phyloP scores from a whole-genome alignment of 306 rosid species.

The Sechiopsis laciniata region DNA sequence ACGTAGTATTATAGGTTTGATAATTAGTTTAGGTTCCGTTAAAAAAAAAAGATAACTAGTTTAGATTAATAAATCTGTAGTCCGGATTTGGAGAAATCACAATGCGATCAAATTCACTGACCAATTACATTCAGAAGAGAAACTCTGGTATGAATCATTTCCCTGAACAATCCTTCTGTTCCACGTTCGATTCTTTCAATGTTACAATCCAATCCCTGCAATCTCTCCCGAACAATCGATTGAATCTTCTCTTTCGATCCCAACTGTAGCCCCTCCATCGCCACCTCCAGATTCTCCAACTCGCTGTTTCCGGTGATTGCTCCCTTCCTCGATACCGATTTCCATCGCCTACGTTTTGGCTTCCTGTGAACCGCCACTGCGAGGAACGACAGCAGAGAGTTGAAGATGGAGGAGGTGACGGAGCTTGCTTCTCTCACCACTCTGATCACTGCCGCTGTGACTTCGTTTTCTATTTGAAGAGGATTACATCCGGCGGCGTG shows the following conservation, averaged over 20 bases:
- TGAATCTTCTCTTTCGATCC: constrained; percentile 36
- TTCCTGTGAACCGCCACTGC: constrained; percentile 38
- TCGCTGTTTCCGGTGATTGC: constrained; percentile 27
- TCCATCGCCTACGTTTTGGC: constrained; percentile 52
- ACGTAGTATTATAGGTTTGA: background rate
- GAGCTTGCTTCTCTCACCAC: constrained; percentile 55
- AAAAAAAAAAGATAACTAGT: no score
- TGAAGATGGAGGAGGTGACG: constrained; percentile 41
- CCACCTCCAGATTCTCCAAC: constrained; percentile 45
- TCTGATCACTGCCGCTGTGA: constrained; percentile 39
- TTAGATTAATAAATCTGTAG: no score
- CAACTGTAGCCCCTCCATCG: constrained; percentile 34
- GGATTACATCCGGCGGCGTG: constrained; percentile 7
- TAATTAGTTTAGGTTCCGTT: no score
- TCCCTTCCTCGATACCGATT: constrained; percentile 48
- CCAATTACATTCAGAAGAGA: constrained; percentile 52
- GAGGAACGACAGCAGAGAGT: constrained; percentile 32
- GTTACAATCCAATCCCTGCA: constrained; percentile 39
- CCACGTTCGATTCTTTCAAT: constrained; percentile 50
- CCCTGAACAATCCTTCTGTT: constrained; percentile 58
- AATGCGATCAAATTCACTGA: constrained; percentile 23
- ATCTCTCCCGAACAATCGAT: constrained; percentile 32
- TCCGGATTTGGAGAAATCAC: constrained; percentile 8
- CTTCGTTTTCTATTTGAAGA: constrained; percentile 34
- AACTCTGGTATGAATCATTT: constrained; percentile 53